Percentiles rank a stretch among this genome's conserved stretches.
phyloP scores from a whole-genome alignment of 164 flowering plant species.

The Dillenia turbinata region DNA sequence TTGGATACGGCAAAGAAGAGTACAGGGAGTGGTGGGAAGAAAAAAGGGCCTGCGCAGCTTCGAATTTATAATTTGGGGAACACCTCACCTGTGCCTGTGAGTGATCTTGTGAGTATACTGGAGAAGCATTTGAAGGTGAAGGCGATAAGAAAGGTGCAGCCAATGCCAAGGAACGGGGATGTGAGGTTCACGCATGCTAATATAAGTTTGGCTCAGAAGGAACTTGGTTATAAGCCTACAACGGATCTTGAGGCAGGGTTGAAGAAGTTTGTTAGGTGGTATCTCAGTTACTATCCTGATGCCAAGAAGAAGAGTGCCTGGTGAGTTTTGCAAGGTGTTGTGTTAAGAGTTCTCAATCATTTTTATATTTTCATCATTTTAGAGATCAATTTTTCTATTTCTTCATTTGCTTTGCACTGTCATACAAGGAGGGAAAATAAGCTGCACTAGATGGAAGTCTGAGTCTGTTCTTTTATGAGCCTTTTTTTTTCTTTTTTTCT shows the following conservation, averaged over 20 bases:
- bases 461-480: too few species aligned
- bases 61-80: constrained; percentile 53
- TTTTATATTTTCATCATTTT: not conserved
- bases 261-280: constrained; percentile 53
- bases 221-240: constrained; percentile 43
- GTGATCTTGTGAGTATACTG: constrained; percentile 35
- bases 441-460: constrained; percentile 10
- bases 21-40: constrained; percentile 52
- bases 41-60: constrained; percentile 36
- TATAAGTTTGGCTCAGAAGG: constrained; percentile 42
- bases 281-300: constrained; percentile 25
- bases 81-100: constrained; percentile 46
- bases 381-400: not conserved
- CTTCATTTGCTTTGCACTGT: constrained; percentile 9
- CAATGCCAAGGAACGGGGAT: constrained; percentile 54
- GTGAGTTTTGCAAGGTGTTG: constrained; percentile 14
- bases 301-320: constrained; percentile 29
- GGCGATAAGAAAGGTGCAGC: constrained; percentile 35
- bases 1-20: constrained; percentile 54
- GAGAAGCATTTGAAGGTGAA: constrained; percentile 49
- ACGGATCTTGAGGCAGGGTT: constrained; percentile 45
- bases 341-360: not conserved
- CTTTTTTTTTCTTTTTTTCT: not conserved
- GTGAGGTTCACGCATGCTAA: constrained; percentile 52
- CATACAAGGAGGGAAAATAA: constrained; percentile 25